These are phyloP conservation scores for Choanephora cucurbitarum DNA, from an alignment of 371 early-diverging fungal species.

Conservation along the genomic window DNA sequence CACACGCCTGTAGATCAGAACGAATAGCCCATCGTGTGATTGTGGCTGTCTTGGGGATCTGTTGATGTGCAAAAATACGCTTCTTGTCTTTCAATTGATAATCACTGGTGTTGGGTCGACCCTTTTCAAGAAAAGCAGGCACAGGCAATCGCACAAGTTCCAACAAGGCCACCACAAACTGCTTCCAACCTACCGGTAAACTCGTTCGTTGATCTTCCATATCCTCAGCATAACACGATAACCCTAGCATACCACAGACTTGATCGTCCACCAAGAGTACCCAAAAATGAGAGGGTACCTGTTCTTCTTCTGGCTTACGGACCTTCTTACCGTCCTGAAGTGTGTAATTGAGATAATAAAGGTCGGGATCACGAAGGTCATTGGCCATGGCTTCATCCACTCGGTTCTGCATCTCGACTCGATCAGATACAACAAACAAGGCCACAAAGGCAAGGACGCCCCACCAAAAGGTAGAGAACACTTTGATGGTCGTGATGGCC, in stretches of 20 bases:
- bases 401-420: slow-evolving; percentile 31
- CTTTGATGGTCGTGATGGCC: slow-evolving; percentile 20
- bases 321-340: slow-evolving; percentile 31
- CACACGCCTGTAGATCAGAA: slow-evolving; percentile 38
- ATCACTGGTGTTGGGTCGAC: background rate
- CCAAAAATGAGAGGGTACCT: slow-evolving; percentile 50
- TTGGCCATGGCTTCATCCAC: slow-evolving; percentile 40
- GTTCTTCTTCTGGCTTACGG: slow-evolving; percentile 31
- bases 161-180: slow-evolving; percentile 13
- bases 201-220: slow-evolving; percentile 26
- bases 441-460: slow-evolving; percentile 32
- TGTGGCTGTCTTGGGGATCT: slow-evolving; percentile 40
- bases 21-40: slow-evolving; percentile 37
- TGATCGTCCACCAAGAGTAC: slow-evolving; percentile 39
- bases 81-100: background rate
- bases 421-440: slow-evolving; percentile 38
- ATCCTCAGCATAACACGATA: slow-evolving; percentile 29
- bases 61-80: slow-evolving; percentile 24
- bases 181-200: slow-evolving; percentile 26
- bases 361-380: slow-evolving; percentile 44
- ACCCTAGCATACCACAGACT: slow-evolving; percentile 43
- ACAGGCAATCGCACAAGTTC: slow-evolving; percentile 22
- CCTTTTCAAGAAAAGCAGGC: slow-evolving; percentile 10
- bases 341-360: slow-evolving; percentile 39
- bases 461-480: slow-evolving; percentile 37